Evolutionary conservation across 345 rosid species (phyloP).

Genomic region (Physaria fendleri): DNA sequence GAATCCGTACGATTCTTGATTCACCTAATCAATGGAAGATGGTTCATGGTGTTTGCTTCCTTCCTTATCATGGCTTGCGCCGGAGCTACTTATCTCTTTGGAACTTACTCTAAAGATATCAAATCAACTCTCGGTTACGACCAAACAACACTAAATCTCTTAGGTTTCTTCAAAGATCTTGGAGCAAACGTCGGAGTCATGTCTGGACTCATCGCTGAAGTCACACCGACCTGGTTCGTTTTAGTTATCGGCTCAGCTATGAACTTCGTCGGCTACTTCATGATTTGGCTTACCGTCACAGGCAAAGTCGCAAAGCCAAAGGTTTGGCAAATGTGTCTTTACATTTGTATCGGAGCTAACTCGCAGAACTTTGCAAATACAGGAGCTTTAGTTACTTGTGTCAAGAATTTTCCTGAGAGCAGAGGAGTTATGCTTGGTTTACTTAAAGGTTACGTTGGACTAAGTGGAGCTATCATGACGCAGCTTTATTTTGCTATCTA

Average conservation of each 20-base stretch:
- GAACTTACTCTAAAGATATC: constrained; percentile 74
- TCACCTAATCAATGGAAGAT: constrained; percentile 55
- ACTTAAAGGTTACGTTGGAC: constrained; percentile 71
- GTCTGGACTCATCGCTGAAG: constrained; percentile 79
- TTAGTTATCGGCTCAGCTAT: constrained; percentile 66
- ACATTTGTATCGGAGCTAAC: constrained; percentile 75
- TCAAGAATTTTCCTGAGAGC: constrained; percentile 79
- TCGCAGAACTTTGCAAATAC: constrained; percentile 85
- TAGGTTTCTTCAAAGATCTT: constrained; percentile 83
- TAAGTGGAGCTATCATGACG: constrained; percentile 82
- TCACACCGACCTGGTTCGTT: constrained; percentile 90
- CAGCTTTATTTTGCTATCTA: constrained; percentile 77
- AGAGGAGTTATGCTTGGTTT: constrained; percentile 78
- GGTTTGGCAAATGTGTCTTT: constrained; percentile 84
- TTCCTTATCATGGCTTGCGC: constrained; percentile 88
- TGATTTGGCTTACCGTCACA: constrained; percentile 77
- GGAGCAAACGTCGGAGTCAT: constrained; percentile 79
- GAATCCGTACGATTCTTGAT: constrained; percentile 35
- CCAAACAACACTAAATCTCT: constrained; percentile 67
- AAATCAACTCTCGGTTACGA: constrained; percentile 71
- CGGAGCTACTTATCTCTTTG: constrained; percentile 80
- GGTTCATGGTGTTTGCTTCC: constrained; percentile 88
- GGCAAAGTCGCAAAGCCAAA: constrained; percentile 52
- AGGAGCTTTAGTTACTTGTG: constrained; percentile 82
- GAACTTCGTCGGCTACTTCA: constrained; percentile 77